phyloP scores from a whole-genome alignment of 768 basidiomycete genomes.

The Auricularia sp. region DNA sequence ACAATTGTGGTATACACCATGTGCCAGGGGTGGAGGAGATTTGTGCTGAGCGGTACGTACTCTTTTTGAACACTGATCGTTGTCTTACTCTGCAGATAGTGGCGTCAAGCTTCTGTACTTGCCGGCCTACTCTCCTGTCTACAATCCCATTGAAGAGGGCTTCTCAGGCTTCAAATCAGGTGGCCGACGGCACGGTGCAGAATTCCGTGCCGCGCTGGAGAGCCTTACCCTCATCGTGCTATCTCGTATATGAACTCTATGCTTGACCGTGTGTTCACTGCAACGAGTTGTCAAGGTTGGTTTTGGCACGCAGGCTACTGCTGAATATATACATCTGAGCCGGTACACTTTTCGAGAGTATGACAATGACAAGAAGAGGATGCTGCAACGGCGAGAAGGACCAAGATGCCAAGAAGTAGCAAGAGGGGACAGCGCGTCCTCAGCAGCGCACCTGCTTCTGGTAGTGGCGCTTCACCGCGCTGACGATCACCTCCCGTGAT shows the following conservation, averaged over 20 bases:
- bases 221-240: not conserved
- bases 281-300: not conserved
- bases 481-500: too few relatives aligned
- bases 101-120: constrained; percentile 12
- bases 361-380: too few relatives aligned
- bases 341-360: too few relatives aligned
- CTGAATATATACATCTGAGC: not conserved
- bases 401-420: too few relatives aligned
- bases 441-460: too few relatives aligned
- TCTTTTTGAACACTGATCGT: not conserved
- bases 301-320: not conserved
- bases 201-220: not conserved
- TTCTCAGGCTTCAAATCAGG: constrained; percentile 22
- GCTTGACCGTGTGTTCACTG: not conserved
- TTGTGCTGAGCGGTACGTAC: constrained; percentile 8
- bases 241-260: not conserved
- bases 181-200: not conserved
- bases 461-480: too few relatives aligned
- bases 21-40: constrained; percentile 8
- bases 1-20: constrained; percentile 17
- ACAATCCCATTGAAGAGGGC: constrained; percentile 25
- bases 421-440: too few relatives aligned
- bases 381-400: too few relatives aligned
- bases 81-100: not conserved
- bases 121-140: constrained; percentile 28